Evolutionary conservation across 257 asterid genomes (phyloP).

Genomic region (Echites panduratus): DNA sequence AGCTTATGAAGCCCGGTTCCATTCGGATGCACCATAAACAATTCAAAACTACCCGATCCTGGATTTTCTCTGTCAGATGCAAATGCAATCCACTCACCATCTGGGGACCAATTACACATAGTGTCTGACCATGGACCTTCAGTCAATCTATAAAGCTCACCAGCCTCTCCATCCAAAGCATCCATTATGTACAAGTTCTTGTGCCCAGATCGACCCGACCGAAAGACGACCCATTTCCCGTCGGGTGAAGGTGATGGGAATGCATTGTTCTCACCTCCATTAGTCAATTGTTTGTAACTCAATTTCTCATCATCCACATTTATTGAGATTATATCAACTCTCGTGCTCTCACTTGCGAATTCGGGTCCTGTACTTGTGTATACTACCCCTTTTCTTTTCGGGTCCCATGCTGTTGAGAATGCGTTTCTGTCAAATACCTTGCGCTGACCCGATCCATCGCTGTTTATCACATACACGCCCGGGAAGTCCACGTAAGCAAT

Average conservation of each 20-base stretch:
- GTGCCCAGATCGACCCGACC: constrained; percentile 82
- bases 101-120: constrained; percentile 91
- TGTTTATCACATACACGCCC: constrained; percentile 65
- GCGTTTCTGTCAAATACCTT: constrained; percentile 30
- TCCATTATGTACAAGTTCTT: constrained; percentile 88
- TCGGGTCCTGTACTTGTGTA: constrained; percentile 73
- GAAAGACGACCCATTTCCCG: constrained; percentile 79
- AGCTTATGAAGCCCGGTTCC: constrained; percentile 75
- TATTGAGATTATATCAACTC: constrained; percentile 68
- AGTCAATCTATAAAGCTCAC: constrained; percentile 46
- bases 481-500: constrained; percentile 57
- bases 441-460: constrained; percentile 67
- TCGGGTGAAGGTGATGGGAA: constrained; percentile 91
- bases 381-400: constrained; percentile 70
- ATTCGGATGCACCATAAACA: constrained; percentile 71
- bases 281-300: constrained; percentile 46
- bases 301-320: constrained; percentile 56
- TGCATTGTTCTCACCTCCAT: constrained; percentile 67
- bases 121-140: constrained; percentile 87
- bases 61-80: constrained; percentile 80
- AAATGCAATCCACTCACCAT: constrained; percentile 78
- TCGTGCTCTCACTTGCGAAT: constrained; percentile 63
- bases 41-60: constrained; percentile 67
- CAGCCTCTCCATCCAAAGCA: constrained; percentile 63
- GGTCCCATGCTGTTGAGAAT: constrained; percentile 80